Conservation (phyloP, 768 basidiomycete species). For the Amylocystis lapponica region DNA sequence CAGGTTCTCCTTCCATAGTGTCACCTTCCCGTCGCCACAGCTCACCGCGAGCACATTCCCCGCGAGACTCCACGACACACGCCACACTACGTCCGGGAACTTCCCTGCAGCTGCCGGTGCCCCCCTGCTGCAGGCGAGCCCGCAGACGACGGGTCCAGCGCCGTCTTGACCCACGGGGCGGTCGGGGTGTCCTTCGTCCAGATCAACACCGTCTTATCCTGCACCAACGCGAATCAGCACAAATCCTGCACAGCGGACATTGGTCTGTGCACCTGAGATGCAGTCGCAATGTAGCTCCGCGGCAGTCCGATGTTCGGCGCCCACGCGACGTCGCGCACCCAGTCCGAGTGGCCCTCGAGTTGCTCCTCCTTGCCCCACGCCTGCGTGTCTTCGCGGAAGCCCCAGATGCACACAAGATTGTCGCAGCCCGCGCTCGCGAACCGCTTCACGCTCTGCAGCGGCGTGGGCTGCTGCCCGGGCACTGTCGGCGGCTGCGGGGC, state of each 20-base stretch:
- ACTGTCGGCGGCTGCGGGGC: conserved; percentile 53
- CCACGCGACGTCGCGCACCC: conserved; percentile 99
- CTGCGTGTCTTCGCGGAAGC: conserved; percentile 79
- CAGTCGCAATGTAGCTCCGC: conserved; percentile 91
- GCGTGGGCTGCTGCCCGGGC: conserved; percentile 37
- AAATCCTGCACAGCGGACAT: background rate
- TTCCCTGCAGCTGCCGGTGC: conserved; percentile 47
- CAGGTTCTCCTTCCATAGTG: conserved; percentile 96
- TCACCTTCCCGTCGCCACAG: conserved; percentile 97
- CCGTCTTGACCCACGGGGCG: conserved; percentile 73
- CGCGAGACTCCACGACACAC: conserved; percentile 96
- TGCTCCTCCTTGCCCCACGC: conserved; percentile 89
- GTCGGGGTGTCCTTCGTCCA: conserved; percentile 84
- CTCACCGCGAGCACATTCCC: conserved; percentile 95
- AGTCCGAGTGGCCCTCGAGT: conserved; percentile 90
- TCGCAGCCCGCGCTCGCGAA: conserved; percentile 97
- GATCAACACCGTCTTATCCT: conserved; percentile 84
- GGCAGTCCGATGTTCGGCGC: conserved; percentile 96
- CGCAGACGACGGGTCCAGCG: conserved; percentile 61
- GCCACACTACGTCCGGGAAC: conserved; percentile 97
- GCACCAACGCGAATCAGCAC: background rate
- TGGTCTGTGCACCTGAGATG: conserved; percentile 60
- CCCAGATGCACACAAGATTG: conserved; percentile 93
- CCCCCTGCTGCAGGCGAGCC: conserved; percentile 39
- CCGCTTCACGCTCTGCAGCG: conserved; percentile 61